These are phyloP conservation scores for Acanthamoeba sp. DNA, from an alignment of 208 protist genomes.

Conservation along the genomic window DNA sequence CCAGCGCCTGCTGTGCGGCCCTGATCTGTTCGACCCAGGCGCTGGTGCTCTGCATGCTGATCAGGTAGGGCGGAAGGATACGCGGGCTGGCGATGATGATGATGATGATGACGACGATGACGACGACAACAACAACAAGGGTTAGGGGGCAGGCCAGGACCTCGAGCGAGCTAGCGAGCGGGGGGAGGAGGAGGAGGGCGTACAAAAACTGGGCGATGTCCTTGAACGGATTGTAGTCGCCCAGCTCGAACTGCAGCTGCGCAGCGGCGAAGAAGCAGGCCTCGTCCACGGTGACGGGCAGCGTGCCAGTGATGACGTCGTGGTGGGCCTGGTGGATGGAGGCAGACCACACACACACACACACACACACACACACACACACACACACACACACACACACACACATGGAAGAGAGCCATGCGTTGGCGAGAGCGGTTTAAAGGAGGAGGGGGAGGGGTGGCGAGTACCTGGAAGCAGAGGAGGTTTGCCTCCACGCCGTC, in stretches of 20 bases:
- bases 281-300: not conserved
- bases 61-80: not conserved
- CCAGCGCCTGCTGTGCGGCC: not conserved
- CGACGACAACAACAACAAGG: not conserved
- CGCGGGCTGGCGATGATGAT: not conserved
- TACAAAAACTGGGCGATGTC: constrained; percentile 14
- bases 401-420: too few relatives aligned
- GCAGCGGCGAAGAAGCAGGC: constrained; percentile 10
- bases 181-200: not conserved
- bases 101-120: not conserved
- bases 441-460: too few relatives aligned
- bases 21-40: not conserved
- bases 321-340: not conserved
- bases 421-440: too few relatives aligned
- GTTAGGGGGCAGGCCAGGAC: not conserved
- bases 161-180: too few relatives aligned
- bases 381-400: too few relatives aligned
- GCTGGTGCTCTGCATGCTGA: not conserved
- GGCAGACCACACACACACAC: too few relatives aligned
- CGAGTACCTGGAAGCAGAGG: not conserved
- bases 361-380: too few relatives aligned
- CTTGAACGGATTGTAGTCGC: not conserved
- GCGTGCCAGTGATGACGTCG: constrained; percentile 6
- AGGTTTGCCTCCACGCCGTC: constrained; percentile 27
- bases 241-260: constrained; percentile 49